Base-by-base conservation (phyloP, 352 stramenopile genomes). In the Phytophthora palmivora region DNA sequence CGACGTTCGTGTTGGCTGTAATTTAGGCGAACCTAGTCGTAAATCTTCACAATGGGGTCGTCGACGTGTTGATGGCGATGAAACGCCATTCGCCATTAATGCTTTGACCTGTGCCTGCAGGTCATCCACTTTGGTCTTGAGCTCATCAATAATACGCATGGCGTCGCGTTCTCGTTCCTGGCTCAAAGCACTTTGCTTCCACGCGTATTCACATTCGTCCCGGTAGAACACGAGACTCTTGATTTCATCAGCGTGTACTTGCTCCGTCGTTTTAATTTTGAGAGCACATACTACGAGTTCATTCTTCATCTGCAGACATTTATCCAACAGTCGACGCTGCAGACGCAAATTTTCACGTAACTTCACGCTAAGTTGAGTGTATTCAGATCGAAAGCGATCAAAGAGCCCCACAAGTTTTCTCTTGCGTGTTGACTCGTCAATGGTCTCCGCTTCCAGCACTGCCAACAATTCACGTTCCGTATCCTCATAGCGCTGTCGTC, bases 241-340 rank as follows among this genome's bases (percentile, higher is more conserved):
- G 71, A 87, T 78, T 53, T 91, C 79, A 42, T 91, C 76, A 11
- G 83, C 74, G 11, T 91, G 78, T n/a, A 87, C 49, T 61, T 87
- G 73, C 58, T 91, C 72, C 9, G 70, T 70, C 18, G 78, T 82
- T 44, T 82, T 79, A 47, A 91, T 75, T 49, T 77, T 73, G 52
- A 89, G 60, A 15, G 76, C 78, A 26, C 70, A 77, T 47, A 78
- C 61, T 47, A 91, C 74, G 0, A 91, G 79, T 58, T 87, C 75
- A 41, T 85, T 84, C 58, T 91, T 91, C 56, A 91, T 86, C 56
- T 88, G 72, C 16, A 82, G 28, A 47, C 82, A 91, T 67, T 91
- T 91, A 32, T 86, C 76, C 73, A 87, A 77, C 34, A 89, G 72
- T 38, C 70, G 71, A 18, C 67, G 79, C 65, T 91, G 82, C 7